Conservation (phyloP, 1,139 yeast genomes). For the Saccharomyces hybrid region DNA sequence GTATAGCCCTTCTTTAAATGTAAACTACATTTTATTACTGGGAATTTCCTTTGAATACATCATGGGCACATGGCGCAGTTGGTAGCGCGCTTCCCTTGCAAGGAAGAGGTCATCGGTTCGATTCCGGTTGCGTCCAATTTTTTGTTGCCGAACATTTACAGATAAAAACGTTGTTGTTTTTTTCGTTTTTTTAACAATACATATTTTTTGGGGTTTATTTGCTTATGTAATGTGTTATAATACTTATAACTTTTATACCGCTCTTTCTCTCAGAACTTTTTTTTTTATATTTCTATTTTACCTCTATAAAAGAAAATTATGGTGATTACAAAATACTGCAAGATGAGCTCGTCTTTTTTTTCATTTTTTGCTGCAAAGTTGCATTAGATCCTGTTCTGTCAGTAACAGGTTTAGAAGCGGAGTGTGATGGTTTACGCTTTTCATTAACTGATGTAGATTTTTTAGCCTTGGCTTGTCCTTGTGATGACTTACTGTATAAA, state of each 20-base stretch:
- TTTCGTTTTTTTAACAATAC: conserved; percentile 4
- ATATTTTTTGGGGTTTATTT: too few relatives aligned
- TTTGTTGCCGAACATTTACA: not conserved
- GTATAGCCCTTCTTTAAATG: not conserved
- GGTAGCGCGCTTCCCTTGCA: conserved; percentile 82
- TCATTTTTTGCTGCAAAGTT: not conserved
- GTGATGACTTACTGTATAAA: not conserved
- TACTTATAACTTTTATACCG: not conserved
- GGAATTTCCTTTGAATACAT: not conserved
- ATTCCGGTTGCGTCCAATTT: conserved; percentile 9
- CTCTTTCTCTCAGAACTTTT: not conserved
- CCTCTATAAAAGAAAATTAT: not conserved
- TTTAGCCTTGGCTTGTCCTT: not conserved
- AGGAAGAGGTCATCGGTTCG: conserved; percentile 41
- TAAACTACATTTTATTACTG: not conserved
- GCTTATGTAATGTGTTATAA: not conserved
- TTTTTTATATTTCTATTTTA: not conserved
- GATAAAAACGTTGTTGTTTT: not conserved
- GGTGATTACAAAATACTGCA: conserved; percentile 1
- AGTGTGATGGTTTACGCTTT: not conserved
- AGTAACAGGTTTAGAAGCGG: not conserved
- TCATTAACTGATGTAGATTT: not conserved
- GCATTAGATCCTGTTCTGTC: not conserved
- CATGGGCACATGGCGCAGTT: conserved; percentile 80
- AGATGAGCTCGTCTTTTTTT: not conserved